Percentiles rank a stretch among this genome's conserved stretches.
Evolutionary conservation across 2,329 filamentous ascomycete species (phyloP).

Genomic region (Fusarium sulawesiense): DNA sequence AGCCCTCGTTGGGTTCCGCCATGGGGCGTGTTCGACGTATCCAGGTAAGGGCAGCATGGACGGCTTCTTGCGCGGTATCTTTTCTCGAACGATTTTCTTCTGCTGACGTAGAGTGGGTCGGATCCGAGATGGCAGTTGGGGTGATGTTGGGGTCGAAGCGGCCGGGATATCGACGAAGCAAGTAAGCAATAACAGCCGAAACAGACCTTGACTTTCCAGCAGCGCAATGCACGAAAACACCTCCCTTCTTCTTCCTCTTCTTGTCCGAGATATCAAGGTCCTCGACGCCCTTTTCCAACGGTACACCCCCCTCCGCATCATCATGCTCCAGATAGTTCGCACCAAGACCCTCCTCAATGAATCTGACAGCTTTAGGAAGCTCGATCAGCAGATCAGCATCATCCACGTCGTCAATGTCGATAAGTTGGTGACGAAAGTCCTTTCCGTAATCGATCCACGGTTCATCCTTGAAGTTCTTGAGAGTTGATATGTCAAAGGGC

Average conservation of each 20-base stretch:
- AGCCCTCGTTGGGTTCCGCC: slow-evolving; percentile 90
- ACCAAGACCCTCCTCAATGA: slow-evolving; percentile 81
- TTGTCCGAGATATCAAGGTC: slow-evolving; percentile 27
- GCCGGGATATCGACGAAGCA: slow-evolving; percentile 75
- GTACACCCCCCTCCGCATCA: slow-evolving; percentile 28
- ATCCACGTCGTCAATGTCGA: slow-evolving; percentile 91
- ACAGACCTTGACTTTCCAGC: slow-evolving; percentile 97
- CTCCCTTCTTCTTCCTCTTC: slow-evolving; percentile 48
- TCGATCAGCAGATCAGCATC: slow-evolving; percentile 88
- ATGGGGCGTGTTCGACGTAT: slow-evolving; percentile 78
- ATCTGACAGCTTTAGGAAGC: slow-evolving; percentile 80
- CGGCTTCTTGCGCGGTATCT: slow-evolving; percentile 60
- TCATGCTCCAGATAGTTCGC: slow-evolving; percentile 22
- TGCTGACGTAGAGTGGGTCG: slow-evolving; percentile 22
- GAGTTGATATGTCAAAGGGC: slow-evolving; percentile 59
- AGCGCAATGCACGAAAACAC: slow-evolving; percentile 77
- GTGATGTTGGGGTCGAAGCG: slow-evolving; percentile 59
- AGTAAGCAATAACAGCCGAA: slow-evolving; percentile 83
- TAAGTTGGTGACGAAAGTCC: slow-evolving; percentile 76
- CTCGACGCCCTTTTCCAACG: slow-evolving; percentile 34
- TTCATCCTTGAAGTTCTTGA: slow-evolving; percentile 62
- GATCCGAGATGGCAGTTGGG: slow-evolving; percentile 40
- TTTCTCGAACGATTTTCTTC: slow-evolving; percentile 41
- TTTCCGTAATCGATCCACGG: slow-evolving; percentile 62
- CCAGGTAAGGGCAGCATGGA: slow-evolving; percentile 71